These are phyloP conservation scores for Taphrina betulina DNA, from an alignment of 1,139 yeast species.

Conservation along the genomic window DNA sequence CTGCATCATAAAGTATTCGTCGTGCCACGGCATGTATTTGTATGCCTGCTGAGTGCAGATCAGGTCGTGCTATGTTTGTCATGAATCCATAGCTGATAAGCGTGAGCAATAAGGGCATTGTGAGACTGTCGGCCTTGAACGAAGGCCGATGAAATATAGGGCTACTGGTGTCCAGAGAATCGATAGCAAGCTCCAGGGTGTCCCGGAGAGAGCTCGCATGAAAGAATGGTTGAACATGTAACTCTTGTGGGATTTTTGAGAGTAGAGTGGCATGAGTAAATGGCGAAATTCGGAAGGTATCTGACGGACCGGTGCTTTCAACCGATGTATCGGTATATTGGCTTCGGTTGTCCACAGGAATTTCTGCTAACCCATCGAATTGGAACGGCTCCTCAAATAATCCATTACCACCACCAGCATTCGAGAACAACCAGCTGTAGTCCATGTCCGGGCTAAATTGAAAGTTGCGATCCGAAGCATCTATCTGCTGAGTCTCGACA, in stretches of 20 bases:
- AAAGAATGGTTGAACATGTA: slow-evolving; percentile 1
- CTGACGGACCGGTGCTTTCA: not conserved
- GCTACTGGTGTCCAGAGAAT: not conserved
- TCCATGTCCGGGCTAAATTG: not conserved
- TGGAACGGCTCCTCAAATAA: slow-evolving; percentile 9
- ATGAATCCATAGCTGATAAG: slow-evolving; percentile 1
- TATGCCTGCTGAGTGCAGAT: not conserved
- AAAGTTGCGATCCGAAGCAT: not conserved
- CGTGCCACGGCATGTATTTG: slow-evolving; percentile 4
- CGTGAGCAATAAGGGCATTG: not conserved
- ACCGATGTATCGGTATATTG: slow-evolving; percentile 3
- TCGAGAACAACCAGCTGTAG: not conserved
- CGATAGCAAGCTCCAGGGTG: slow-evolving; percentile 1
- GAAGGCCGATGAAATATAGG: slow-evolving; percentile 3
- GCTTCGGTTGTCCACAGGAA: not conserved
- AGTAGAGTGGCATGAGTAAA: slow-evolving; percentile 2
- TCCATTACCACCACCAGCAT: slow-evolving; percentile 3
- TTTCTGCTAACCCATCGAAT: not conserved
- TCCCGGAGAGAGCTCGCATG: not conserved
- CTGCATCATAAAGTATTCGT: slow-evolving; percentile 2
- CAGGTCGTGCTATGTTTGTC: slow-evolving; percentile 1
- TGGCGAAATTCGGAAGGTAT: not conserved
- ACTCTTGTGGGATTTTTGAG: slow-evolving; percentile 1
- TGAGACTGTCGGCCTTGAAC: not conserved
- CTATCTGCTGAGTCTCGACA: too few relatives aligned